Base-by-base conservation (phyloP, 1,284 basidiomycete species). In the Cerrena zonata region DNA sequence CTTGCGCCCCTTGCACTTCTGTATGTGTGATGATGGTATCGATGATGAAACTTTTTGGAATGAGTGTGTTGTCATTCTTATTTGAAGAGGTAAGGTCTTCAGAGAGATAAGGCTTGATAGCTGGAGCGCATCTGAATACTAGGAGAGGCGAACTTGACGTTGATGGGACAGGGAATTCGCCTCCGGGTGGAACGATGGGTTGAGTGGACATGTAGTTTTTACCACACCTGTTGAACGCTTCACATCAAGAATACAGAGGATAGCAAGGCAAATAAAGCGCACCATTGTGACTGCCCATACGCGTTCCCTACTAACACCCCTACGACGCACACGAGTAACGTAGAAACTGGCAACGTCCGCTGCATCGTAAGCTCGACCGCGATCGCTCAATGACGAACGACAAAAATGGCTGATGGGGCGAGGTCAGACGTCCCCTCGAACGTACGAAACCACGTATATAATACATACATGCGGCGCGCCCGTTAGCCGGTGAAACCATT, bases 111-210 rank as follows among this genome's bases (percentile, higher is more conserved):
- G 87, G 87, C 30, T 79, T 75, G 49, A 86, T 77, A 2, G 74
- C 79, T 15, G 83, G 85, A 1, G 76, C 74, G 60, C 86, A 89
- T 48, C 82, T 77, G 50, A 89, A 72, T 0, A 83, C 79, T 11
- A 89, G 69, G 2, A 86, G 73, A n/a, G 83, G 77, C 1, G 62
- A 65, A 0, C 63, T 53, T 0, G 79, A 81, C 0, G 65, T 62
- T 0, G 65, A 63, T 1, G 83, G 79, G 2, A 74, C 58, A 2
- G 77, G 72, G 57, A 88, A 87, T 54, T 80, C 68, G 36, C 84
- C 84, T 27, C 74, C 79, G 11, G 82, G 82, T 5, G 75, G 72
- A n/a, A 77, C 70, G 4, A 78, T 64, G 0, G 78, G 70, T 41
- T 72, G 65, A 25, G 70, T 72, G 5, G 68, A 49, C 75, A 79